Evolutionary conservation across 352 stramenopile species (phyloP), one percentile per base, ranked within the genome.

Genomic region (Globisporangium alternatum): DNA sequence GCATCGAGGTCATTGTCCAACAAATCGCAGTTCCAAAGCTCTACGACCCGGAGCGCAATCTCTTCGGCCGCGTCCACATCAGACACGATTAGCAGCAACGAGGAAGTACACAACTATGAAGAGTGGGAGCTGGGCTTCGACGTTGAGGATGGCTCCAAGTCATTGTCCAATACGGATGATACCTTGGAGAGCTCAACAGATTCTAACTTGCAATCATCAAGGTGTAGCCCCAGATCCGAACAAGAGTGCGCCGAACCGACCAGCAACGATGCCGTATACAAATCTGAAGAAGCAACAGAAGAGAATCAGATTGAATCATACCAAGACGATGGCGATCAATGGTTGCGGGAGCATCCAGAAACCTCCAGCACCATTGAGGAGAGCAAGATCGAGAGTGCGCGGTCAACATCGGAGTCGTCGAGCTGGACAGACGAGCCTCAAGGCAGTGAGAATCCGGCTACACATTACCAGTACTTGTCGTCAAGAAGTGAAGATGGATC

Each of bases 11-110:
- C 51, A 43, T 39, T 15, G 28, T 43, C 51, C 10, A n/a, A 30
- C 6, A n/a, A 39, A 30, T 52, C 28, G 35, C 59, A 39, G 52
- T n/a, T 43, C 10, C 48, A 31, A n/a, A 41, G 25, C 33, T 55
- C 60, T 31, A 56, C 19, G 0, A 35, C 35, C 9, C 62, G 55
- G 21, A 68, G 55, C 22, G 47, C 63, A 6, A 30, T 68, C 25
- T 72, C 67, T 37, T 78, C 71, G 19, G 69, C 76, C 33, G 63
- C 33, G 15, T 81, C 73, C 7, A 67, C 47, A n/a, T 62, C 70
- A 6, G 76, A 82, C 5, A 78, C 75, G 25, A 83, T 81, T 56
- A 62, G 55, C 58, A 83, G 70, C 53, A 69, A 53, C 37, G 77
- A 83, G 19, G 68, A 78, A 33, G 66, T 77, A 1, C 71, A 68